Percentiles rank a stretch among this genome's conserved stretches.
Evolutionary conservation across 2,329 filamentous ascomycete species (phyloP).

Genomic region (Pezizomycotina sp.): DNA sequence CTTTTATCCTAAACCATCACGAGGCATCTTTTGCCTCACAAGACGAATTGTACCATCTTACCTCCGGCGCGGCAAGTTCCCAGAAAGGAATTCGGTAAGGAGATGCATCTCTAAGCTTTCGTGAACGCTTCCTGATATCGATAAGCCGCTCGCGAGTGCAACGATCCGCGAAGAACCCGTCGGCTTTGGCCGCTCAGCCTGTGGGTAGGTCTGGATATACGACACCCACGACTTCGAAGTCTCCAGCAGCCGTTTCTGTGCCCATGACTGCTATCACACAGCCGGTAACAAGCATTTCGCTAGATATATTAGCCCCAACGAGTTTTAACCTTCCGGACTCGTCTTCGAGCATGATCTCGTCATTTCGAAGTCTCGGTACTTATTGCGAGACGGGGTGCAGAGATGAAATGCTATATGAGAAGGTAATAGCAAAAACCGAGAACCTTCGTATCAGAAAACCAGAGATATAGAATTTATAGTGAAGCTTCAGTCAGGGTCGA

Average conservation of each 20-base stretch:
- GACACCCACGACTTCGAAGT: constrained; percentile 82
- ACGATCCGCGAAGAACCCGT: constrained; percentile 26
- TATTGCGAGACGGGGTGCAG: constrained; percentile 61
- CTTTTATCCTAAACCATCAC: no score
- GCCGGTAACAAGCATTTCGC: constrained; percentile 67
- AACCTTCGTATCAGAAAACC: neutral
- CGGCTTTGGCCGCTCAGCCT: constrained; percentile 63
- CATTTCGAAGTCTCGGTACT: constrained; percentile 48
- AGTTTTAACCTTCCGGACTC: constrained; percentile 78
- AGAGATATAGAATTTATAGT: neutral
- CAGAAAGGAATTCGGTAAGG: constrained; percentile 78
- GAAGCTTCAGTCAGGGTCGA: neutral
- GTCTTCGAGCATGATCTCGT: constrained; percentile 77
- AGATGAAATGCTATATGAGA: constrained; percentile 58
- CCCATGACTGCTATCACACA: constrained; percentile 90
- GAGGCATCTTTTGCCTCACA: no score
- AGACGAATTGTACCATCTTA: no score
- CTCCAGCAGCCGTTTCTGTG: constrained; percentile 78
- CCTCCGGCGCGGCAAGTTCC: constrained; percentile 47
- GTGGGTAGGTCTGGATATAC: constrained; percentile 76
- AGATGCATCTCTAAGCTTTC: constrained; percentile 62
- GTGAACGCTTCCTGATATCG: constrained; percentile 59
- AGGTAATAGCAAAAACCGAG: no score
- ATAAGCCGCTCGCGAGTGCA: constrained; percentile 70
- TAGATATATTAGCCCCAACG: constrained; percentile 51